Base-by-base conservation (phyloP, 2,329 filamentous ascomycete genomes). In the Colletotrichum gigasporum region DNA sequence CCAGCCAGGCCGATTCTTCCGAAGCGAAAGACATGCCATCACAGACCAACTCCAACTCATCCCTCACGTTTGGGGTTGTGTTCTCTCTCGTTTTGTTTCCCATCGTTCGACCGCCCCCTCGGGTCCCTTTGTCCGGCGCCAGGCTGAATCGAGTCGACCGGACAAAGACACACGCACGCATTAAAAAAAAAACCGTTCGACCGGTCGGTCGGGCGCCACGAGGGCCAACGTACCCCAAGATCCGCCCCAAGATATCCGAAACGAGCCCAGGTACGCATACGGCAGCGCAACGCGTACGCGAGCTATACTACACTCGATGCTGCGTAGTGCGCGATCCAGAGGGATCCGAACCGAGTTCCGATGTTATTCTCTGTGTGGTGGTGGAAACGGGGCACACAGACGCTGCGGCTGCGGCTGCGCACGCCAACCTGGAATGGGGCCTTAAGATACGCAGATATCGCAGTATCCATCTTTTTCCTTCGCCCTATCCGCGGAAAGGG, bases 371-470 rank as follows among this genome's bases (percentile, higher is more conserved):
- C n/a, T 22, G 35, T 37, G 37, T 58, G 59, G 39, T n/a, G n/a
- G n/a, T n/a, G n/a, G n/a, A n/a, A 52, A 63, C 45, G 32, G 24
- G 45, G 30, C 16, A 52, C 54, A 51, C 54, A 52, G 60, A 52
- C 55, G n/a, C 54, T 28, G n/a, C 24, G 12, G 16, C 16, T 12
- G 5, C 11, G 22, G n/a, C 20, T 6, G 11, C 41, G 26, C 16
- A 32, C 50, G 10, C 50, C 20, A 5, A 28, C 20, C 6, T 37
- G 30, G 26, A 30, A 37, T 51, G 39, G 48, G 32, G 22, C 42
- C 56, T 53, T 61, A 64, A 53, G 47, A 64, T 61, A 35, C 26
- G 48, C 61, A 61, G 34, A 47, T 64, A 64, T 61, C 28, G 6
- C 16, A 16, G 42, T 42, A 61, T 54, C 56, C 61, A 61, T 64